Evolutionary conservation across 805 yeast genomes (phyloP), one percentile per base, ranked within the genome.

Genomic region (Hanseniaspora mollemarum): DNA sequence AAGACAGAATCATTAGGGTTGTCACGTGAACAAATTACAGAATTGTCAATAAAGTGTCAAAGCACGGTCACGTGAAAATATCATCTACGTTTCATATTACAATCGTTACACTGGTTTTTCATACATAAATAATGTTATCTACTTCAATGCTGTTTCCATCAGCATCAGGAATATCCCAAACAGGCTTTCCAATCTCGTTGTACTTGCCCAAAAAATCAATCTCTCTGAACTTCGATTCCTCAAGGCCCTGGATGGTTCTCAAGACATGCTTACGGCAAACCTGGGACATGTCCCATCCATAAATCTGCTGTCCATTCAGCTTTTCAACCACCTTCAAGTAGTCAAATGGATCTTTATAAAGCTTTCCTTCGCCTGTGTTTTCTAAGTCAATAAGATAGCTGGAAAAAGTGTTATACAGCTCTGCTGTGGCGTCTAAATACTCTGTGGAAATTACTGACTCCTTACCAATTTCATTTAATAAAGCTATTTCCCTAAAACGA

Each of bases 311-410:
- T 0, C 25, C 45, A 18, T 25, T 3, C 22, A 48, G 9, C n/a
- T 21, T 32, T 19, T 48, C 45, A n/a, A 40, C 15, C 6, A 32
- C 28, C 41, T 48, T 48, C 35, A 33, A 15, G 9, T 10, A 40
- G 16, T 48, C 51, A 33, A 40, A 48, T 1, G 45, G 28, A n/a
- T 48, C 51, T n/a, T 48, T 48, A 31, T 48, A 48, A 8, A 48
- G 45, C 36, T 40, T 48, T 21, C 40, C 33, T 8, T 39, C 33
- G 2, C 50, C 50, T 16, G 22, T 16, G 19, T 38, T 29, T 24
- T 46, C 50, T 16, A 46, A 46, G 3, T 16, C 22, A n/a, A 46
- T 15, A 37, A 46, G 29, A 18, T 29, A 31, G 4, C 32, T 32
- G 6, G 16, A 19, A 1, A 38, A 8, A 33, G 13, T 26, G 2